phyloP scores from a whole-genome alignment of 1,139 yeast genomes.

The Lodderomyces pseudojiufengensis region DNA sequence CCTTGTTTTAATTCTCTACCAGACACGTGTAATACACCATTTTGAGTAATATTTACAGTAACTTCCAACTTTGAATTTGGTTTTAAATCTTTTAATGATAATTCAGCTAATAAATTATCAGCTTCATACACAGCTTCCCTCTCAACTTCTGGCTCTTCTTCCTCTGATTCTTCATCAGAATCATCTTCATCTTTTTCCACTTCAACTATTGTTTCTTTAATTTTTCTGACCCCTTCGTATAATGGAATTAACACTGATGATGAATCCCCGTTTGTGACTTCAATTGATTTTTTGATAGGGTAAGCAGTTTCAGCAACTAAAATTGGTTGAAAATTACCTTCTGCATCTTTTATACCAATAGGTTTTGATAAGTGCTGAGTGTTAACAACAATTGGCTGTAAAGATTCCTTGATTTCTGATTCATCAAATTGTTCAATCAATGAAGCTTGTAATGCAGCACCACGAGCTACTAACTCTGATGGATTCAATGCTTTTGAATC shows the following conservation, averaged over 20 bases:
- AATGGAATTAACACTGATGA: slow-evolving; percentile 61
- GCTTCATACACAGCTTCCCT: slow-evolving; percentile 73
- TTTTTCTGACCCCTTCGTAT: slow-evolving; percentile 79
- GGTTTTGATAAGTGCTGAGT: slow-evolving; percentile 85
- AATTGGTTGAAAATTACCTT: slow-evolving; percentile 70
- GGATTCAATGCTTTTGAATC: slow-evolving; percentile 83
- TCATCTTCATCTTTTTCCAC: slow-evolving; percentile 49
- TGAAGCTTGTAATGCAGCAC: slow-evolving; percentile 97
- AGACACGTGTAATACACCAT: slow-evolving; percentile 75
- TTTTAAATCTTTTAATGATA: slow-evolving; percentile 69
- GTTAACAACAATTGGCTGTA: slow-evolving; percentile 81
- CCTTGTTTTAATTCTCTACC: slow-evolving; percentile 82
- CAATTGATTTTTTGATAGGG: slow-evolving; percentile 80
- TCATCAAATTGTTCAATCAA: slow-evolving; percentile 79
- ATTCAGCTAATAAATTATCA: slow-evolving; percentile 73
- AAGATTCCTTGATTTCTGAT: slow-evolving; percentile 80
- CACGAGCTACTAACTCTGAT: slow-evolving; percentile 85
- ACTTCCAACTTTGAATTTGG: slow-evolving; percentile 73
- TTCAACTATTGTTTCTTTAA: slow-evolving; percentile 75
- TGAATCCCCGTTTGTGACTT: slow-evolving; percentile 58
- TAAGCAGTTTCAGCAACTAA: slow-evolving; percentile 83
- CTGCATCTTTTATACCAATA: slow-evolving; percentile 76
- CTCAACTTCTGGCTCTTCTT: slow-evolving; percentile 67
- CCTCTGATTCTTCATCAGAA: slow-evolving; percentile 28
- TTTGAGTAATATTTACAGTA: slow-evolving; percentile 77